Base-by-base conservation (phyloP, 805 yeast genomes). In the Pichia rugopelliculosa region DNA sequence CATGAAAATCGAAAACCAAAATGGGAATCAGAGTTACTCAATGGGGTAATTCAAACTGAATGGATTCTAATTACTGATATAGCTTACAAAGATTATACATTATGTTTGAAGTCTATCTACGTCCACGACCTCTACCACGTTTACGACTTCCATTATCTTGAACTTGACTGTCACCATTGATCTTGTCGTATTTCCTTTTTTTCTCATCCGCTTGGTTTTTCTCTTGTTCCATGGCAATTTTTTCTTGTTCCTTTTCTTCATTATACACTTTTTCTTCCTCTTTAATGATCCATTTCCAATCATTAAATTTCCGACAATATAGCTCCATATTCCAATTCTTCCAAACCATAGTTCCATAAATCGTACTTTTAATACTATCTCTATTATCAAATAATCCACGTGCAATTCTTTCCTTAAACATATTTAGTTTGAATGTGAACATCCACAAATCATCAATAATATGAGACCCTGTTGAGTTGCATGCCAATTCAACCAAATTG, bases 341-440 rank as follows among this genome's bases (percentile, higher is more conserved):
- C 98, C 97, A 93, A 1, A 93, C 98, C 57, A 80, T 75, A 60
- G 83, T 79, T 33, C 99, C 99, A 59, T 91, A 93, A 12, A 72
- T 76, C 60, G 96, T 86, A 51, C 82, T 87, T 68, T 93, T 89
- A 39, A 93, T 84, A 51, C 74, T 72, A 36, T 78, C 83, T 36
- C 82, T 75, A 39, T 81, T 75, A 17, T 70, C 73, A 24, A 70
- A 58, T 50, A 91, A 68, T 50, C 81, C 82, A 22, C 75, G 74
- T 0, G 95, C 96, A 51, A 91, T 76, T 55, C 91, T 75, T 61
- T 91, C 98, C 56, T 95, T 85, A 64, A 84, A 87, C 72, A 84
- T 79, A 49, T 87, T 87, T 60, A 90, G 72, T 48, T 82, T 80
- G 27, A 79, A 72, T 0, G 96, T 81, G 61, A 88, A 89, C 15